Evolutionary conservation across 805 yeast genomes (phyloP).

Genomic region (Huiozyma sinensis): DNA sequence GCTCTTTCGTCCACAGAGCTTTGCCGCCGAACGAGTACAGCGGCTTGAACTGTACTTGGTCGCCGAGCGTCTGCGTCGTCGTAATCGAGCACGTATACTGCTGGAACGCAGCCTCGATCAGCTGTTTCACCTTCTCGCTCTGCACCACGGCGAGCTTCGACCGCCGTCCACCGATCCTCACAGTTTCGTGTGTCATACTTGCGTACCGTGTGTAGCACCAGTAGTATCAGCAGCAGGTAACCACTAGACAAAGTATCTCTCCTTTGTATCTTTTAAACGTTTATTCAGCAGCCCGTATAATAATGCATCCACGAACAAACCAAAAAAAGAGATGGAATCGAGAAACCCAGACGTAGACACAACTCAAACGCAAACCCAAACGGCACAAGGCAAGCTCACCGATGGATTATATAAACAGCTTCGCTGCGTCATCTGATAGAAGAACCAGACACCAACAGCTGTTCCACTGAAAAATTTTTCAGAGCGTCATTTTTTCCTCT

Average conservation of each 20-base stretch:
- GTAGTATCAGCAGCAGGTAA: background rate
- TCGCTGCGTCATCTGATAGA: too few relatives aligned
- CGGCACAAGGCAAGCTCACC: too few relatives aligned
- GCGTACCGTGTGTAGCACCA: background rate
- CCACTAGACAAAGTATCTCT: background rate
- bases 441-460: too few relatives aligned
- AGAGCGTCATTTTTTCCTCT: too few relatives aligned
- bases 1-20: conserved; percentile 90
- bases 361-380: too few relatives aligned
- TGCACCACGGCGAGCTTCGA: conserved; percentile 82
- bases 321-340: too few relatives aligned
- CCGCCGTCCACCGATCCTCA: conserved; percentile 76
- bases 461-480: too few relatives aligned
- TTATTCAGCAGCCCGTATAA: conserved; percentile 44
- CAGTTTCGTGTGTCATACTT: conserved; percentile 11
- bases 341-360: too few relatives aligned
- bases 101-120: conserved; percentile 55
- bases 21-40: conserved; percentile 94
- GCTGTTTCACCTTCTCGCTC: conserved; percentile 57
- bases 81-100: conserved; percentile 61
- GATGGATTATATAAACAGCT: too few relatives aligned
- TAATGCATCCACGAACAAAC: too few relatives aligned
- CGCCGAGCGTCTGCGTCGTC: conserved; percentile 82
- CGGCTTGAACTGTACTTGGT: conserved; percentile 74
- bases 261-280: conserved; percentile 5